Evolutionary conservation across 2,329 filamentous ascomycete species (phyloP).

Genomic region (Sclerotiophoma versabilis): DNA sequence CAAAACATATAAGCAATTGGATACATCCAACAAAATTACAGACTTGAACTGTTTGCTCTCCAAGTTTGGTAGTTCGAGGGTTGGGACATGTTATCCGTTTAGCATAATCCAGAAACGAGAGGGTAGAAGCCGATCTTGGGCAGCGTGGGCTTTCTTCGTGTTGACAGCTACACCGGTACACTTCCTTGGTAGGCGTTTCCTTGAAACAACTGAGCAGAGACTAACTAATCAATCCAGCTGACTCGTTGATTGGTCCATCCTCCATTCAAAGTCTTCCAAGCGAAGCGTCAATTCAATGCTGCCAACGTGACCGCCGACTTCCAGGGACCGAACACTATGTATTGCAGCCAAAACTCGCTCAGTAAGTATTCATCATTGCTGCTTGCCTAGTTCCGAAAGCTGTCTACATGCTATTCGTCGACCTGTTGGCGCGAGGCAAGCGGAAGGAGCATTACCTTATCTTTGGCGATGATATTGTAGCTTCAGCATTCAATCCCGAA

Average conservation of each 20-base stretch:
- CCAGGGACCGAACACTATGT: background rate
- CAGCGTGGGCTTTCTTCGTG: slow-evolving; percentile 38
- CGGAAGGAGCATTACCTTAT: slow-evolving; percentile 40
- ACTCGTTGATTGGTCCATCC: slow-evolving; percentile 38
- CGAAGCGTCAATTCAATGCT: slow-evolving; percentile 20
- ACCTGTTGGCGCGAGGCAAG: slow-evolving; percentile 32
- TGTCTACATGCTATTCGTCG: slow-evolving; percentile 40
- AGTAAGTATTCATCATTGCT: slow-evolving; percentile 32
- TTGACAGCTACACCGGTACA: slow-evolving; percentile 35
- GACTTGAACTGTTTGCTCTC: slow-evolving; percentile 35
- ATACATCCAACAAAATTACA: slow-evolving; percentile 34
- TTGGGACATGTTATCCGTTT: slow-evolving; percentile 45
- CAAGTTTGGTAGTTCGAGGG: slow-evolving; percentile 40
- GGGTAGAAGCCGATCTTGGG: slow-evolving; percentile 33
- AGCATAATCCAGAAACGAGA: slow-evolving; percentile 38
- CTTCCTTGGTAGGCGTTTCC: slow-evolving; percentile 25
- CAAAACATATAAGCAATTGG: slow-evolving; percentile 44
- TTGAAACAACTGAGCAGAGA: background rate
- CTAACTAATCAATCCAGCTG: slow-evolving; percentile 16
- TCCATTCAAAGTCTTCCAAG: slow-evolving; percentile 23
- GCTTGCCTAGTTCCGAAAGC: slow-evolving; percentile 35
- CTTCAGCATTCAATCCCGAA: slow-evolving; percentile 36
- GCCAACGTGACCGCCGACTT: background rate
- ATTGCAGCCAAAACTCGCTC: background rate
- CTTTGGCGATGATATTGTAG: slow-evolving; percentile 41